Conservation (phyloP, 2,329 filamentous ascomycete species). For the Ophiostoma sp. region DNA sequence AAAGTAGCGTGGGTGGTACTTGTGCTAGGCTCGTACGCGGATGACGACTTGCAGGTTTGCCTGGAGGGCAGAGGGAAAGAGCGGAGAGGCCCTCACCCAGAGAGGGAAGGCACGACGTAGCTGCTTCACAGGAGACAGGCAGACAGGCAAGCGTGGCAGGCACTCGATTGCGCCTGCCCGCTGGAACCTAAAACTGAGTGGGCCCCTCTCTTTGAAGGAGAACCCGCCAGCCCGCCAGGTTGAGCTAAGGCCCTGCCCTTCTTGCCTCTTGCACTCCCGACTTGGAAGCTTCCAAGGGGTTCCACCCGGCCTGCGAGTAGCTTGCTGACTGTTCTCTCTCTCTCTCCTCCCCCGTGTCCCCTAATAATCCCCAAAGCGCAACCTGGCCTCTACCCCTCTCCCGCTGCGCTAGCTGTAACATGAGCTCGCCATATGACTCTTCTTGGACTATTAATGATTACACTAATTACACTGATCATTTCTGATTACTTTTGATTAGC, state of each 20-base stretch:
- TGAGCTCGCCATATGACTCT: no score
- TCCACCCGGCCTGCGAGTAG: constrained; percentile 22
- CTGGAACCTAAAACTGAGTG: constrained; percentile 20
- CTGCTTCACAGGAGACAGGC: constrained; percentile 20
- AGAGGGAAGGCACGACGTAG: constrained; percentile 1
- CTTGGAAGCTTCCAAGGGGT: constrained; percentile 28
- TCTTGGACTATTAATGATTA: no score
- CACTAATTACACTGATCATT: background rate
- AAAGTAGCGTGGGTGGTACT: constrained; percentile 18
- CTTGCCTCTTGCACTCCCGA: no score
- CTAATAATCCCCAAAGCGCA: background rate
- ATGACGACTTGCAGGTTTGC: constrained; percentile 31
- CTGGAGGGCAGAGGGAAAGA: constrained; percentile 8
- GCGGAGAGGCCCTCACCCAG: constrained; percentile 17
- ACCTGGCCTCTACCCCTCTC: constrained; percentile 6
- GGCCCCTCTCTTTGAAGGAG: constrained; percentile 11
- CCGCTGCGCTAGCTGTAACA: background rate
- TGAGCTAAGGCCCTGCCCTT: no score
- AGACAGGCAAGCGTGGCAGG: background rate
- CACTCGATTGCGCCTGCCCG: constrained; percentile 16
- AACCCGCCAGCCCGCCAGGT: no score
- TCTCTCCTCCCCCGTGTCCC: background rate
- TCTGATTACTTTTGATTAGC: no score
- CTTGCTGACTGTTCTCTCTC: constrained; percentile 13
- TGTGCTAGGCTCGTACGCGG: constrained; percentile 31